These are phyloP conservation scores for Colletotrichum brevisporum DNA, from an alignment of 2,329 filamentous ascomycete genomes.

Conservation along the genomic window DNA sequence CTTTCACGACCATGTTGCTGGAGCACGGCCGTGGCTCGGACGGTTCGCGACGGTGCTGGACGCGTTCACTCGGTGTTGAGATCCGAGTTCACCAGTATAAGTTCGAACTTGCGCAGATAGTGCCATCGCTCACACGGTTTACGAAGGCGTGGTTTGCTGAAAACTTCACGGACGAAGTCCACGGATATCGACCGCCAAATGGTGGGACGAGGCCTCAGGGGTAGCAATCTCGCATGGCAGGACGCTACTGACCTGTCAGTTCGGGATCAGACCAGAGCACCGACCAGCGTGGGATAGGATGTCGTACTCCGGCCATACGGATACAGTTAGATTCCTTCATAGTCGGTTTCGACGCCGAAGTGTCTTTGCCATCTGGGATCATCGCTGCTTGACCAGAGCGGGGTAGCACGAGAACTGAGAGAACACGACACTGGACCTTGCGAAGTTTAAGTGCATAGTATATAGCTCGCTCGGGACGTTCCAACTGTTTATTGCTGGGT, in stretches of 20 bases:
- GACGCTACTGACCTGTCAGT: conserved; percentile 21
- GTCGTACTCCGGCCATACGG: not conserved
- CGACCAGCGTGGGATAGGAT: not conserved
- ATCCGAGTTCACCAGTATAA: not conserved
- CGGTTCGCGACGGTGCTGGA: not conserved
- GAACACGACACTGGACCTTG: not conserved
- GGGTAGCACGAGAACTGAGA: not conserved
- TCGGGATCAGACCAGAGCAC: conserved; percentile 17
- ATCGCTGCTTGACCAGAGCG: conserved; percentile 6
- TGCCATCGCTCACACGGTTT: not conserved
- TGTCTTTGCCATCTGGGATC: conserved; percentile 8
- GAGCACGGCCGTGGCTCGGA: conserved; percentile 23
- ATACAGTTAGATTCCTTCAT: too few relatives aligned
- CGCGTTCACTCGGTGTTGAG: not conserved
- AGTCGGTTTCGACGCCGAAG: not conserved
- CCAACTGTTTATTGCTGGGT: too few relatives aligned
- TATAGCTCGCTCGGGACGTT: too few relatives aligned
- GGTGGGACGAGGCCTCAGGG: conserved; percentile 3
- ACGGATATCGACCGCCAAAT: not conserved
- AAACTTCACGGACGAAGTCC: conserved; percentile 5
- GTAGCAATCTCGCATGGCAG: conserved; percentile 18
- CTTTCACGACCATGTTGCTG: not conserved
- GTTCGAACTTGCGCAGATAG: not conserved
- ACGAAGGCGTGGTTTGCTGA: not conserved
- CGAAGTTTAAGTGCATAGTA: not conserved